Evolutionary conservation across 192 early-diverging fungal genomes (phyloP).

Genomic region (Obelidium mucronatum): DNA sequence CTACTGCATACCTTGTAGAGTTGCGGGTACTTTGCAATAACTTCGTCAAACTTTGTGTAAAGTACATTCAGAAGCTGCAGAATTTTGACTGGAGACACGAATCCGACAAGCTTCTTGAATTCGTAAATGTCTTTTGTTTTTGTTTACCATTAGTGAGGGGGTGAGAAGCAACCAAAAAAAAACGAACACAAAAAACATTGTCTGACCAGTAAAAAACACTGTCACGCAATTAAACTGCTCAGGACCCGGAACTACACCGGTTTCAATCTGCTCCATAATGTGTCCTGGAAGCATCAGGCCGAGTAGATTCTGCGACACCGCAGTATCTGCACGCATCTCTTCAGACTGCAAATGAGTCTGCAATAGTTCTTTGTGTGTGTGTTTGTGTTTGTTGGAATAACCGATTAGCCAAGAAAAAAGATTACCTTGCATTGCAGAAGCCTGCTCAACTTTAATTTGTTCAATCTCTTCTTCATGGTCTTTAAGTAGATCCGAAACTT

Average conservation of each 20-base stretch:
- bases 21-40: slow-evolving; percentile 26
- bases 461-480: slow-evolving; percentile 43
- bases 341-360: slow-evolving; percentile 34
- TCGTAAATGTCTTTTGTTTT: slow-evolving; percentile 30
- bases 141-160: not conserved
- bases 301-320: slow-evolving; percentile 30
- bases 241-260: slow-evolving; percentile 29
- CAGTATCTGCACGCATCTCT: slow-evolving; percentile 31
- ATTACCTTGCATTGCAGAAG: slow-evolving; percentile 27
- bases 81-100: slow-evolving; percentile 23
- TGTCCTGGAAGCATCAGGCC: slow-evolving; percentile 41
- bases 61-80: slow-evolving; percentile 32
- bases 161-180: not conserved
- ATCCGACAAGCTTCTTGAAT: slow-evolving; percentile 29
- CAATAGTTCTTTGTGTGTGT: slow-evolving; percentile 8
- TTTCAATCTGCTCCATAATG: slow-evolving; percentile 37
- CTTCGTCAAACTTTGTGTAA: slow-evolving; percentile 36
- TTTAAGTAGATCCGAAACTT: slow-evolving; percentile 32
- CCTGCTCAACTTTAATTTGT: slow-evolving; percentile 35
- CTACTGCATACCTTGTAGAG: slow-evolving; percentile 30
- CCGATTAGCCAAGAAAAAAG: not conserved
- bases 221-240: slow-evolving; percentile 29
- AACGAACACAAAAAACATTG: not conserved
- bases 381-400: not conserved
- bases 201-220: slow-evolving; percentile 33